Conservation (phyloP, 345 rosid species). For the Salix exigua region DNA sequence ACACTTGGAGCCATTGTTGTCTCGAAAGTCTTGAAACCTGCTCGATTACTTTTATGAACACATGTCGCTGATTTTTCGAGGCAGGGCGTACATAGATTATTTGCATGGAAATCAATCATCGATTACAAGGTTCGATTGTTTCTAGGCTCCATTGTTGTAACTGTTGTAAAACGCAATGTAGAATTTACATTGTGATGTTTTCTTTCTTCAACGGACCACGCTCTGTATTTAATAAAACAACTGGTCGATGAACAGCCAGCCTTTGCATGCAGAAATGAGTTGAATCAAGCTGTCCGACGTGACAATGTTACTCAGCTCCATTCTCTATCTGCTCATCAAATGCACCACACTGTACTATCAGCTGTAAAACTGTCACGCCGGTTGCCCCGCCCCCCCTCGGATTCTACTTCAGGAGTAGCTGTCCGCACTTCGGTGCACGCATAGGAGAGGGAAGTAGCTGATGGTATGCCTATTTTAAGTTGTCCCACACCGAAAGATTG, state of each 20-base stretch:
- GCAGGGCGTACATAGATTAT: neutral
- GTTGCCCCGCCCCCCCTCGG: neutral
- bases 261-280: no score
- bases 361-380: no score
- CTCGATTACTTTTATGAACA: neutral
- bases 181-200: neutral
- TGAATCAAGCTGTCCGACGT: no score
- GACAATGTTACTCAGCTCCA: no score
- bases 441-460: neutral
- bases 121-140: neutral
- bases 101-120: neutral
- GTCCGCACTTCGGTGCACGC: neutral
- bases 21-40: slow-evolving; percentile 11
- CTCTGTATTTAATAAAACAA: neutral
- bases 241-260: no score
- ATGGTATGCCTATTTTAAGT: no score
- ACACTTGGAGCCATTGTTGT: slow-evolving; percentile 60
- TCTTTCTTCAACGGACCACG: neutral
- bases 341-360: no score
- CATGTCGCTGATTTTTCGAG: neutral
- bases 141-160: neutral
- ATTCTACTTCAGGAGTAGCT: neutral
- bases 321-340: no score
- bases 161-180: neutral
- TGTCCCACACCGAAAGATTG: slow-evolving; percentile 10